Evolutionary conservation across 2,329 filamentous ascomycete species (phyloP).

Genomic region (Chrysoporthe austroafricana): DNA sequence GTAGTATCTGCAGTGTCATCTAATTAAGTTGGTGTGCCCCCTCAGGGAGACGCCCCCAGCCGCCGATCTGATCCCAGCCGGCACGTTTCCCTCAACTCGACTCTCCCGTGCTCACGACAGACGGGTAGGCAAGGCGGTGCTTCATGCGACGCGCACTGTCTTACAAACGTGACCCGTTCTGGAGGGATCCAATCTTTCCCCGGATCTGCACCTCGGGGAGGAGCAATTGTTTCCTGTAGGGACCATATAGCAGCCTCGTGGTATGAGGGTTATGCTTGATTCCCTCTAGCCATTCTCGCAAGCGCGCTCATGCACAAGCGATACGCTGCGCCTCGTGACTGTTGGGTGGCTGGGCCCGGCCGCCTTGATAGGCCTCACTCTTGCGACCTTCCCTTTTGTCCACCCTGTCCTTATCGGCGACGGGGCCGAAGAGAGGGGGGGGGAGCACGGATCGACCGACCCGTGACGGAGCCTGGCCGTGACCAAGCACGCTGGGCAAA

Average conservation of each 20-base stretch:
- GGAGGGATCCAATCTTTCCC: background rate
- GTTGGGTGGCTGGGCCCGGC: background rate
- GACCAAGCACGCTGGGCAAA: background rate
- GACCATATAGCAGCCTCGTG: background rate
- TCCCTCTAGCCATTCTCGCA: no score
- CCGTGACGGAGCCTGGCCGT: slow-evolving; percentile 4
- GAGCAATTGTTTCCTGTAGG: background rate
- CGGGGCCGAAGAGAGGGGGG: background rate
- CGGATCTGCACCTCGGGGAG: background rate
- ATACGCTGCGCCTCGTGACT: slow-evolving; percentile 10
- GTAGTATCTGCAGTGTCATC: slow-evolving; percentile 2
- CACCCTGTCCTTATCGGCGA: background rate
- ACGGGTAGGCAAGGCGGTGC: slow-evolving; percentile 23
- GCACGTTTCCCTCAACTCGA: slow-evolving; percentile 1
- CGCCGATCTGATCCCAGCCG: background rate
- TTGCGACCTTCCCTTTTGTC: slow-evolving; percentile 14
- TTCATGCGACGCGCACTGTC: slow-evolving; percentile 10
- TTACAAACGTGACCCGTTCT: slow-evolving; percentile 1
- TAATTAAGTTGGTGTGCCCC: background rate
- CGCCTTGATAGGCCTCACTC: background rate
- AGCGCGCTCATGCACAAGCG: background rate
- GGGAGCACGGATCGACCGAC: background rate
- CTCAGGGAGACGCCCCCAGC: background rate
- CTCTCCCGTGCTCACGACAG: slow-evolving; percentile 26
- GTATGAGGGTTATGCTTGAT: slow-evolving; percentile 9